phyloP scores from a whole-genome alignment of 768 basidiomycete genomes.

The Suillus occidentalis region DNA sequence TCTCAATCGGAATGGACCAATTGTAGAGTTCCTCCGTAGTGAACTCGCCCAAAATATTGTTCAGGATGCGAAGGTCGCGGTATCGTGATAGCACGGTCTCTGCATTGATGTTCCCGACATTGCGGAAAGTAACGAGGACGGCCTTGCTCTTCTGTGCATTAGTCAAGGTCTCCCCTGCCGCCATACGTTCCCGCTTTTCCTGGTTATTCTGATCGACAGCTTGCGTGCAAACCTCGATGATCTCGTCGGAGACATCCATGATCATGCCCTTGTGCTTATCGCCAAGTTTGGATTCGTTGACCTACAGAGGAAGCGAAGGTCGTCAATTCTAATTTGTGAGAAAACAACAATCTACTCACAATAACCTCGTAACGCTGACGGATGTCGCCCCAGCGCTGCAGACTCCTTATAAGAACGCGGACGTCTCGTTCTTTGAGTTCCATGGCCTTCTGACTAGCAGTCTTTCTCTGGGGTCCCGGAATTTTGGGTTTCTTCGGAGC shows the following conservation, averaged over 20 bases:
- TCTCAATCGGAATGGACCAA: constrained; percentile 90
- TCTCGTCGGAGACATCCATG: constrained; percentile 88
- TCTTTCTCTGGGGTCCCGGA: constrained; percentile 78
- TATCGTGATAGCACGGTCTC: constrained; percentile 92
- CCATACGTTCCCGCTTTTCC: constrained; percentile 72
- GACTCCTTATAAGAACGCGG: constrained; percentile 89
- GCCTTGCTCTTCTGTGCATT: constrained; percentile 98
- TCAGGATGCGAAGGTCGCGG: constrained; percentile 86
- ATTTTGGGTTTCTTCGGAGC: constrained; percentile 74
- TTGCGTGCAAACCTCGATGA: constrained; percentile 79
- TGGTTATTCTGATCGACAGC: constrained; percentile 85
- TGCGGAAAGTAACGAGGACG: constrained; percentile 86
- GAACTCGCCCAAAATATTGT: constrained; percentile 70
- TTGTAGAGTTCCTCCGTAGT: constrained; percentile 65
- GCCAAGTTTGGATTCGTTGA: constrained; percentile 83
- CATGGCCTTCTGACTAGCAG: constrained; percentile 91
- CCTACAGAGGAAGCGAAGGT: constrained; percentile 45
- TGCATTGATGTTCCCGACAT: constrained; percentile 93
- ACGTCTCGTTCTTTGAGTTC: constrained; percentile 97
- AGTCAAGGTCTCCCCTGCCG: constrained; percentile 84
- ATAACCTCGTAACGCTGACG: constrained; percentile 92
- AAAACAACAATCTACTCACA: constrained; percentile 48
- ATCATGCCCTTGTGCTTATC: constrained; percentile 95
- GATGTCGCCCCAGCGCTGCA: constrained; percentile 98
- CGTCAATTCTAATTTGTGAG: neutral